Evolutionary conservation across 2,329 filamentous ascomycete genomes (phyloP), one percentile per base, ranked within the genome.

Genomic region (Colletotrichum graminicola): DNA sequence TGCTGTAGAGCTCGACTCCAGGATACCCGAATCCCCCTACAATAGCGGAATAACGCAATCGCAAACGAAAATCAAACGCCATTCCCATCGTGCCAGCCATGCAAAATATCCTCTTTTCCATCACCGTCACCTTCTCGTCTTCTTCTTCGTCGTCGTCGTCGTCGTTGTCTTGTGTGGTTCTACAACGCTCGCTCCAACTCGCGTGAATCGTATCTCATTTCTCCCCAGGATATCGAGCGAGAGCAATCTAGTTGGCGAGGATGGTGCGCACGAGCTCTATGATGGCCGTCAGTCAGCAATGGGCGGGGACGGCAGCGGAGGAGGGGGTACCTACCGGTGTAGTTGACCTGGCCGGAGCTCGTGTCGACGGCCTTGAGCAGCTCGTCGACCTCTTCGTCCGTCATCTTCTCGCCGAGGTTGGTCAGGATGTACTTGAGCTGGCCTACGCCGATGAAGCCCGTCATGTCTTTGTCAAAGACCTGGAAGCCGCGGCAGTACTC

Each of bases 381-480:
- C 88, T 99, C 96, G 82, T 98, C 95, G 60, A 99, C 96, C 87
- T 99, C 96, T 75, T 98, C 96, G 78, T 99, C 95, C 0, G 93
- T 94, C 94, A 99, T 98, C 89, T 98, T 98, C 91, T 99, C 96
- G 78, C 96, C 96, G 78, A 99, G 85, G 82, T 98, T 98, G 68
- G 96, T 99, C 79, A 99, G 85, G 81, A 99, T 95, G 85, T 99
- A 99, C 84, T 97, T 93, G 82, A 99, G 89, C 85, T 99, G 96
- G 70, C 96, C 96, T 75, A 98, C 95, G 67, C 95, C 96, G 81
- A 99, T 98, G 83, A 95, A 98, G 63, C 96, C 96, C 72, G 94
- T 97, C 90, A 97, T 93, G 82, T 99, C 96, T 85, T 99, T 99
- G 85, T 99, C 96, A 78, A 99, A 99, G 65, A 99, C 96, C 84